These are phyloP conservation scores for Ceratobasidium sp. DNA, from an alignment of 1,284 basidiomycete species.

Conservation along the genomic window DNA sequence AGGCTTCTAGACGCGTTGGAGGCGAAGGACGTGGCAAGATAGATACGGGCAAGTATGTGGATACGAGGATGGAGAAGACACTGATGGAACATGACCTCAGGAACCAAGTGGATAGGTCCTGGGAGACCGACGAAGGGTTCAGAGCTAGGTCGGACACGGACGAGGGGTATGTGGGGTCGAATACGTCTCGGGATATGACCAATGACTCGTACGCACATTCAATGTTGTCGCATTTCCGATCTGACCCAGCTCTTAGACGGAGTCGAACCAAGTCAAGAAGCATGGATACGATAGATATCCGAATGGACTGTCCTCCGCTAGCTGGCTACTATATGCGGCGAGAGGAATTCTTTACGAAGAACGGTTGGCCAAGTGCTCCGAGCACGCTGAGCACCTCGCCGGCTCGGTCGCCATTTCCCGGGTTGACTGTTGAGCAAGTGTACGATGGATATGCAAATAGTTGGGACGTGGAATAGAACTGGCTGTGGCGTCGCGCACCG, in stretches of 20 bases:
- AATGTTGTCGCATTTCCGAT: neutral
- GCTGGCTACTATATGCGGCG: slow-evolving; percentile 9
- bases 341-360: neutral
- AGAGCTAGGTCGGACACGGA: no score
- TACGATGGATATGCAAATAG: slow-evolving; percentile 2
- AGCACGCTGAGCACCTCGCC: neutral
- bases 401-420: neutral
- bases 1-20: no score
- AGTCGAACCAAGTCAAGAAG: neutral
- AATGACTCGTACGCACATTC: neutral
- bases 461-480: neutral
- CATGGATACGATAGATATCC: neutral
- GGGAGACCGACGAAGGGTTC: no score
- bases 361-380: neutral
- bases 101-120: neutral
- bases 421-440: neutral
- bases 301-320: neutral
- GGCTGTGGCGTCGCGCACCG: neutral
- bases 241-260: neutral
- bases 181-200: neutral
- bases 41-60: neutral
- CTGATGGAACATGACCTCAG: no score
- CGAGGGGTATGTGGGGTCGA: no score
- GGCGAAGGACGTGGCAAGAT: neutral
- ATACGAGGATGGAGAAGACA: neutral